phyloP scores from a whole-genome alignment of 305 asterid genomes.

The Fraxinus xanthoxyloides region DNA sequence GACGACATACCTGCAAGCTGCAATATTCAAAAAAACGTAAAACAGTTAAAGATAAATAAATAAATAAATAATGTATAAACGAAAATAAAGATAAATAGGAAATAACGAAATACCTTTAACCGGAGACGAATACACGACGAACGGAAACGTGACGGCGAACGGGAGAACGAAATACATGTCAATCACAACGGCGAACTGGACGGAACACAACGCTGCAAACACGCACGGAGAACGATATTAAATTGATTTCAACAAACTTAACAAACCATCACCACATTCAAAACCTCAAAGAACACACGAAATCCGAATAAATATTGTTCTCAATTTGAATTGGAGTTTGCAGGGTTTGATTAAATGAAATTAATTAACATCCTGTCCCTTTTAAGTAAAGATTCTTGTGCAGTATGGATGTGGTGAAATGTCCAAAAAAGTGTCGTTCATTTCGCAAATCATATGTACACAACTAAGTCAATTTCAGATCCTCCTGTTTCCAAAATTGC shows the following conservation, averaged over 20 bases:
- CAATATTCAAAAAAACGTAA: conserved; percentile 8
- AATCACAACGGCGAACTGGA: conserved; percentile 7
- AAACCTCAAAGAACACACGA: conserved; percentile 15
- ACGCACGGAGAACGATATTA: conserved; percentile 9
- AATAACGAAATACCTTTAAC: conserved; percentile 25
- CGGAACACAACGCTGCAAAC: conserved; percentile 27
- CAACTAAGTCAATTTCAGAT: conserved; percentile 44
- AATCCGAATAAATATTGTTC: background rate
- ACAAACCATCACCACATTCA: conserved; percentile 17
- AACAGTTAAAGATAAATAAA: background rate
- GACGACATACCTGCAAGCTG: conserved; percentile 23
- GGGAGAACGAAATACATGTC: conserved; percentile 5
- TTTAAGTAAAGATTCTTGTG: conserved; percentile 15
- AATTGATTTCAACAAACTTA: conserved; percentile 14
- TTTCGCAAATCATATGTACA: conserved; percentile 59
- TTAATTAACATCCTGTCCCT: background rate
- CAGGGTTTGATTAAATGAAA: conserved; percentile 16
- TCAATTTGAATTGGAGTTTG: conserved; percentile 25
- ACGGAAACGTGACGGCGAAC: conserved; percentile 16
- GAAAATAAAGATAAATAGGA: background rate
- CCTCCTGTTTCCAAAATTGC: conserved; percentile 48
- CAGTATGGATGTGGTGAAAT: conserved; percentile 5
- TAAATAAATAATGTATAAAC: background rate
- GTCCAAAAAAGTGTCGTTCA: conserved; percentile 47
- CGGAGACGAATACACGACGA: conserved; percentile 5